Evolutionary conservation across 2,329 filamentous ascomycete species (phyloP), one percentile per base, ranked within the genome.

Genomic region (Calonectria multiphialidica): DNA sequence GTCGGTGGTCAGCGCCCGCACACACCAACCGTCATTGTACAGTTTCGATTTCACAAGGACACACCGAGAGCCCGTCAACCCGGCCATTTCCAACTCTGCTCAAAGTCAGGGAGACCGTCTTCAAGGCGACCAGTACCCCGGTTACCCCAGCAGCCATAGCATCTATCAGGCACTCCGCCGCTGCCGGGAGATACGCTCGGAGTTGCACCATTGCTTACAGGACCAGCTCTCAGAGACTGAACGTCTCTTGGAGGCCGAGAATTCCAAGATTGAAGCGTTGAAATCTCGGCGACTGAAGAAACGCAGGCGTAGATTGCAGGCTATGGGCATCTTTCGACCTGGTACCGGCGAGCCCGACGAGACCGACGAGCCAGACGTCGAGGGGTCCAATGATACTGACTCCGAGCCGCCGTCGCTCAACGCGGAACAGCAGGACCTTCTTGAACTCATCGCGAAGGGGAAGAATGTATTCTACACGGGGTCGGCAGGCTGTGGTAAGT

Each of bases 401-500:
- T 13, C 33, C 18, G 63, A 66, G 25, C 69, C 75, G 25, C 69
- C 75, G 9, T 12, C 2, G 1, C 64, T 78, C 2, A 77, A 76
- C 47, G 21, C 47, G 3, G 80, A 81, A 62, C 79, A 81, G n/a
- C 70, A 77, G 35, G 30, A 61, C 1, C 44, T 81, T 1, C 33
- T 81, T 18, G 81, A 90, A 1, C 80, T 89, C 0, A 90, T 92
- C 30, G 71, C 85, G 4, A 82, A 81, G 3, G 88, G 90, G 0
- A 73, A 78, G 2, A 93, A 93, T 66, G 88, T 93, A 12, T 93
- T 93, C 77, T 93, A 90, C 75, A 93, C 90, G 0, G 91, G 91
- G 10, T 90, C 89, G 0, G 91, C 91, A 16, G 91, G 91, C 0
- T 79, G 73, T 5, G 80, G 80, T 5, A 82, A 82, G 21, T 82